Conservation (phyloP, 176 grass and related monocot species). For the Eragrostis curvula region DNA sequence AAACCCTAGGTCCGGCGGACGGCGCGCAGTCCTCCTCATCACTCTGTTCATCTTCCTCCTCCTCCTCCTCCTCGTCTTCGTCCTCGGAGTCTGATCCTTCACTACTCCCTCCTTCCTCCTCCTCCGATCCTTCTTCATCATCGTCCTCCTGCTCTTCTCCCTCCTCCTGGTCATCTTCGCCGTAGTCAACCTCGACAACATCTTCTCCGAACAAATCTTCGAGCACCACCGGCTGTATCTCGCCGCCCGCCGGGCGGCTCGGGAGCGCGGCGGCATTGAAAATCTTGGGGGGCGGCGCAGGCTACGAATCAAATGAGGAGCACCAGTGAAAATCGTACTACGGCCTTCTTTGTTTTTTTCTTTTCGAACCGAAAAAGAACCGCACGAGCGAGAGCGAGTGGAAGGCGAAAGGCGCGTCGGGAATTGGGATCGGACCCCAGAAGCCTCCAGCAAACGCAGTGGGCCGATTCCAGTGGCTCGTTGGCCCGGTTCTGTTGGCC, state of each 20-base stretch:
- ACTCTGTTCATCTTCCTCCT: not conserved
- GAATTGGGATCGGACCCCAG: not conserved
- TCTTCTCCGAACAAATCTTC: not conserved
- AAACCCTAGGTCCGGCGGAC: conserved; percentile 29
- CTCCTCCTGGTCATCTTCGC: not conserved
- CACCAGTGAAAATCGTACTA: too few species aligned
- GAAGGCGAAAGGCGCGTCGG: not conserved
- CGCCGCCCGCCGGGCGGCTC: not conserved
- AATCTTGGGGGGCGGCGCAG: not conserved
- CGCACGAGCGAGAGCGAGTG: too few species aligned
- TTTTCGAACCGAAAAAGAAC: not conserved
- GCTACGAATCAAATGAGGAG: not conserved
- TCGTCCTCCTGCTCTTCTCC: not conserved
- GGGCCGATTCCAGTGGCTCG: too few species aligned
- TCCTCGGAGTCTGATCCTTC: not conserved
- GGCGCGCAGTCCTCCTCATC: conserved; percentile 3
- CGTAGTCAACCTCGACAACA: not conserved
- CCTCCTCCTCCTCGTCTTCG: not conserved
- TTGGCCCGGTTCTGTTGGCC: too few species aligned
- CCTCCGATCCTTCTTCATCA: not conserved
- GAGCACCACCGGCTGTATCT: not conserved
- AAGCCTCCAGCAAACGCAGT: too few species aligned
- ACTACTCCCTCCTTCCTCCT: not conserved
- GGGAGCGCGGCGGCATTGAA: not conserved
- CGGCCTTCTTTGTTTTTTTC: not conserved